Conservation (phyloP, 257 asterid species). For the Avicennia marina region DNA sequence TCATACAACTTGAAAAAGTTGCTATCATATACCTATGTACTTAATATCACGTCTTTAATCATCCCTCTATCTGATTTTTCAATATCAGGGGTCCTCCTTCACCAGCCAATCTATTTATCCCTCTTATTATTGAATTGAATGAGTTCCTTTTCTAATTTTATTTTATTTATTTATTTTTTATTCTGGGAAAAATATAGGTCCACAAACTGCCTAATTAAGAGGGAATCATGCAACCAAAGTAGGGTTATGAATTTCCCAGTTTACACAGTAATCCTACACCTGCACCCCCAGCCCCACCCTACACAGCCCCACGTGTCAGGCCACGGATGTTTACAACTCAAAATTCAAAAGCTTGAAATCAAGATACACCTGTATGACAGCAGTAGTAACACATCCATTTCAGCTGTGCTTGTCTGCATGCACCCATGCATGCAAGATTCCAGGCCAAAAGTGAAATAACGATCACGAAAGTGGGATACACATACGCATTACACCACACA, state of each 20-base stretch:
- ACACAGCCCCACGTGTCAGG: conserved; percentile 16
- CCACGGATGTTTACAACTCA: conserved; percentile 41
- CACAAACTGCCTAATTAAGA: conserved; percentile 12
- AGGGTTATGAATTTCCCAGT: not conserved
- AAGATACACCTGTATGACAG: conserved; percentile 9
- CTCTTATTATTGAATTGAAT: too few species aligned
- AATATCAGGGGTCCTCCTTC: too few species aligned
- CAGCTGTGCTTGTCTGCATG: conserved; percentile 40
- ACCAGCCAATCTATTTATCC: too few species aligned
- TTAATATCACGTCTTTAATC: not conserved
- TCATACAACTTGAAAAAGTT: too few species aligned
- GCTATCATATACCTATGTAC: too few species aligned
- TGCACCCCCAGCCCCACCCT: too few species aligned
- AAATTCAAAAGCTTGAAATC: conserved; percentile 13
- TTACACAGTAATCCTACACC: not conserved
- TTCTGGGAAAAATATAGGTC: not conserved
- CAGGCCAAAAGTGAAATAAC: conserved; percentile 21
- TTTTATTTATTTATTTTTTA: too few species aligned
- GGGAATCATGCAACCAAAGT: not conserved
- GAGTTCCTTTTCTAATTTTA: too few species aligned
- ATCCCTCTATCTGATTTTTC: too few species aligned
- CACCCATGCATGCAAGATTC: conserved; percentile 29
- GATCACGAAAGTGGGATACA: not conserved
- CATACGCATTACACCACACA: too few species aligned
- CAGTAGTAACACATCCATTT: conserved; percentile 43